Base-by-base conservation (phyloP, 495 filamentous ascomycete genomes). In the Aspergillus asperescens region DNA sequence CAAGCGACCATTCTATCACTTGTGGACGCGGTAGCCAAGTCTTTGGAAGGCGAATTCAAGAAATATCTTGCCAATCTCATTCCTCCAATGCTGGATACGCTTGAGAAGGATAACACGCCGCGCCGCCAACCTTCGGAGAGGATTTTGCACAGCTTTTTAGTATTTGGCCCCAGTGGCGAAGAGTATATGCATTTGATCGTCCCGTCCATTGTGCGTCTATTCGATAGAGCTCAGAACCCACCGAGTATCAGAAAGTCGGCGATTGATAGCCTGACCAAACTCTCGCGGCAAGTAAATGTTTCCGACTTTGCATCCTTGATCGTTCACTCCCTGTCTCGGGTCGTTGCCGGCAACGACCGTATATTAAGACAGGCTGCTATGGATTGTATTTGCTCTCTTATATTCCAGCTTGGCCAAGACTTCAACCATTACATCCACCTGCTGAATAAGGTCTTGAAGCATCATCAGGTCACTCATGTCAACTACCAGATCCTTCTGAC, bases 111-210 rank as follows among this genome's bases (percentile, higher is more conserved):
- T 59, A 69, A 67, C n/a, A 82, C 83, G 5, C 76, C 77, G 2
- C 86, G 85, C 58, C 75, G 87, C 16, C 79, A 81, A 41, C 85
- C 92, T 10, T 91, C 88, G 0, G 89, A 95, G 66, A 90, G 85
- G 58, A 89, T 97, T 15, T 77, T 99, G 10, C 94, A 97, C 67
- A 89, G 91, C 2, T 93, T 99, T 62, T 74, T 97, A 32, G 85
- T 99, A 0, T 96, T 99, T 65, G 93, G 94, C n/a, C 84, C 90
- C 12, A 96, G 90, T 61, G 87, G 85, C 13, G 93, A 97, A 65
- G 92, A 96, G 65, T 96, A 97, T 68, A 97, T 99, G 93, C 93
- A 97, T 67, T 77, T 99, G 24, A 97, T 99, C 57, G 90, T 99
- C 29, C 93, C 93, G 7, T 86, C 91, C n/a, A 87, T 99, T 53